Conservation (phyloP, 257 asterid genomes). For the Galeopsis tetrahit region DNA sequence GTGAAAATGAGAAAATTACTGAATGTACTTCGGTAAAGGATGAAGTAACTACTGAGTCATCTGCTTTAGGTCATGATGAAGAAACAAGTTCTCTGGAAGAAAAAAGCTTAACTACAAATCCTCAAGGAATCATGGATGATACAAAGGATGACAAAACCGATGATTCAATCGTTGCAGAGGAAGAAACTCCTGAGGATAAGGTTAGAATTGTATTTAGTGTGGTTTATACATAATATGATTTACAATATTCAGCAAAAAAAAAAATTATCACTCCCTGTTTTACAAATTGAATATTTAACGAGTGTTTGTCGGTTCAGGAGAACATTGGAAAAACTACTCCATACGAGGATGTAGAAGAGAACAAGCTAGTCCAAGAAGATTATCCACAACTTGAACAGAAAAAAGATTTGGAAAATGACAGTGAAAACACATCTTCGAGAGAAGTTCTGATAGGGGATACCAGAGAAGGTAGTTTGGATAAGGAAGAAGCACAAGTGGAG, state of each 20-base stretch:
- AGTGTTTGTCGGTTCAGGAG: conserved; percentile 23
- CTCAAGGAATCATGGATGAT: conserved; percentile 33
- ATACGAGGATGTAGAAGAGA: conserved; percentile 21
- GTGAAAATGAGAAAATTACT: conserved; percentile 17
- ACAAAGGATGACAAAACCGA: conserved; percentile 30
- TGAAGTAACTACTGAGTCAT: conserved; percentile 31
- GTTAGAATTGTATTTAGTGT: conserved; percentile 14
- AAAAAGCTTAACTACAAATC: conserved; percentile 26
- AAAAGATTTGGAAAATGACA: conserved; percentile 8
- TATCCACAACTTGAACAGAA: conserved; percentile 18
- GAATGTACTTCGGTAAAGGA: conserved; percentile 24
- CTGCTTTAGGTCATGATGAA: conserved; percentile 28
- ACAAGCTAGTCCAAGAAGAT: conserved; percentile 21
- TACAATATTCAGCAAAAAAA: neutral
- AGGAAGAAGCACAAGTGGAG: conserved; percentile 37
- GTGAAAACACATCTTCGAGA: conserved; percentile 19
- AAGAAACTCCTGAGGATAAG: conserved; percentile 28
- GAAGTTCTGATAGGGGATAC: conserved; percentile 25
- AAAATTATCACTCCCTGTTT: neutral
- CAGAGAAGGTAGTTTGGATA: conserved; percentile 17
- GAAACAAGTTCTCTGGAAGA: conserved; percentile 32
- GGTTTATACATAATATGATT: neutral
- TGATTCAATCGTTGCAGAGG: conserved; percentile 24
- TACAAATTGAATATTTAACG: conserved; percentile 12
- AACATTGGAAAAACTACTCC: neutral